Base-by-base conservation (phyloP, 495 filamentous ascomycete genomes). In the Aspergillus nidulans region DNA sequence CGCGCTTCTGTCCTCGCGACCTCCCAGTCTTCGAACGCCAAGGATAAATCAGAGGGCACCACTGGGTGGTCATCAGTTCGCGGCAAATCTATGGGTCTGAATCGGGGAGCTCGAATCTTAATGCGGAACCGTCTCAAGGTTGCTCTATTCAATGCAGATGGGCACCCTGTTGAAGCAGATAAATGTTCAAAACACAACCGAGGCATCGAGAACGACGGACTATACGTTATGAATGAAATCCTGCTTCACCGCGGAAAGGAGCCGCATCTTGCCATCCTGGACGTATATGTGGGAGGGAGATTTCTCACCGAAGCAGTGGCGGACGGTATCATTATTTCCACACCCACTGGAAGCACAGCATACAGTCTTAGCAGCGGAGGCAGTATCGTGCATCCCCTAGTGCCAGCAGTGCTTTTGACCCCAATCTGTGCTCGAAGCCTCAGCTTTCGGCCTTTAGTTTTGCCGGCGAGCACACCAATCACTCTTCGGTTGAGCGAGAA, bases 141-240 rank as follows among this genome's bases (percentile, higher is more conserved):
- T 7, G 87, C 87, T 6, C 75, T 96, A 13, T 92, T 88, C 65
- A 79, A 86, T 51, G 69, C 75, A 1, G 73, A 82, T 23, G 85
- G 87, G 32, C 65, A 69, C 26, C 68, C 79, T 16, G 70, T 79
- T 44, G 72, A 75, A 51, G 19, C 64, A 60, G 55, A 66, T 43
- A 30, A 48, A n/a, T 32, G 38, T 18, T 56, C 55, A 7, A 53
- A 36, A 1, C 38, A 52, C n/a, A 39, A 51, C 39, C 59, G 55
- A 39, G 52, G 57, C 1, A 44, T 55, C 28, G 54, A 46, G 3
- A 18, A 30, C 49, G 68, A 52, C 50, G 69, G 85, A 32, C 79
- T 91, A 4, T 92, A 95, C 65, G 94, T 94, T 45, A 89, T 97
- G 74, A 98, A 98, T 65, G 94, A 98, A 66, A 80, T 98, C 7